Base-by-base conservation (phyloP, 2,329 filamentous ascomycete genomes). In the Pyrenochaeta sp. region DNA sequence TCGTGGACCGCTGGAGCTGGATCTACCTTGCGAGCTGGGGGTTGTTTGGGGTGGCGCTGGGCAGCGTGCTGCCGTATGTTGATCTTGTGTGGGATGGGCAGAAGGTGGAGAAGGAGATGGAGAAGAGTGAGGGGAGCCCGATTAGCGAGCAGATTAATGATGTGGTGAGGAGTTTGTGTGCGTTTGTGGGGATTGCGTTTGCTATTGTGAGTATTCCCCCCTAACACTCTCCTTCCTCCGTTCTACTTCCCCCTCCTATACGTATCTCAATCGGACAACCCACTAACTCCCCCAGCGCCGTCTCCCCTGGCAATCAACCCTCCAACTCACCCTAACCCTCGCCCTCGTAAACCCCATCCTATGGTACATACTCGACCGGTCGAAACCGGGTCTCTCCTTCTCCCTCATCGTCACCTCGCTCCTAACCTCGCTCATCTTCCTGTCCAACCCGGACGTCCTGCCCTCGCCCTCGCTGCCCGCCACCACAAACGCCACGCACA, bases 291-390 rank as follows among this genome's bases (percentile, higher is more conserved):
- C n/a, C n/a, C 60, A 95, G 90, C 87, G 94, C 54, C 90, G 89
- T 71, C 82, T 96, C 7, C 89, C 90, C 1, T 99, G 94, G 94
- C 83, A 92, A 60, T 96, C 92, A 7, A 94, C 91, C 1, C 83
- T 96, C n/a, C 94, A 99, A 72, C 85, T 95, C 14, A 95, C 92
- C 1, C 73, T 95, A 18, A 94, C 92, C 1, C 84, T 99, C 35
- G 89, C 91, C 15, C 83, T 97, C 47, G 90, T 88, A 14, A 97
- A 97, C 67, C 93, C 94, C 1, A 88, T 94, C 7, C 77, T 99
- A 13, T 99, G 94, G 94, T 99, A 96, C 73, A 79, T 97, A 17
- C 88, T 99, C 64, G 94, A 99, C 73, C 89, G 93, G 36, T 94
- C 90, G 32, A 86, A 85, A 56, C 82, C 91, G 0, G 94, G 94